Evolutionary conservation across 257 asterid genomes (phyloP), one percentile per base, ranked within the genome.

Genomic region (Fraxinus excelsior): DNA sequence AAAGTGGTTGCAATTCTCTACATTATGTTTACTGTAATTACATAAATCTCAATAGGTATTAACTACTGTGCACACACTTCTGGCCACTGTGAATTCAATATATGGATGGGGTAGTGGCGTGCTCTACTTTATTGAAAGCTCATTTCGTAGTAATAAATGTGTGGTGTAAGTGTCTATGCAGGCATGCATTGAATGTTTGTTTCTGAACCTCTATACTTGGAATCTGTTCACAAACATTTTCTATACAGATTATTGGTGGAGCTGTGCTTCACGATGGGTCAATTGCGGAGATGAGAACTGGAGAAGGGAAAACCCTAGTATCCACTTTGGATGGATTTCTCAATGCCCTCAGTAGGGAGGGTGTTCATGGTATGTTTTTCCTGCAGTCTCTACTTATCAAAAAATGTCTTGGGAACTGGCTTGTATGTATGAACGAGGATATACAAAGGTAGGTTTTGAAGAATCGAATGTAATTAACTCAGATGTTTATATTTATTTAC

Each of bases 201-300:
- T 79, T 67, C 37, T 12, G 18, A 70, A 66, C 65, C 67, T 65
- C 25, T 71, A 13, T 40, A 80, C 66, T 74, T 82, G 35, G 12
- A 67, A 53, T 74, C 77, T 71, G 53, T 37, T 82, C 70, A 73
- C n/a, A 44, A 71, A 80, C 46, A 73, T 80, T 83, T 70, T 34
- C 70, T 80, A 70, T 74, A 21, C 82, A 95, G 99, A 88, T 96
- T 72, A 90, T 96, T 80, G 99, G 99, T 53, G 99, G 99, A 78
- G 97, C 98, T 65, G 97, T 91, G 65, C 98, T 96, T 85, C 98
- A 96, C 78, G 99, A 96, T 90, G 99, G 99, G 60, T 90, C 97
- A 35, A 96, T 96, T 76, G 98, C 99, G 10, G 99, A 96, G 87
- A 96, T 96, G 98, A 96, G 91, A 87, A 93, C 99, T 42, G 99